phyloP scores from a whole-genome alignment of 2,329 filamentous ascomycete genomes.

The Ascochyta pisi region DNA sequence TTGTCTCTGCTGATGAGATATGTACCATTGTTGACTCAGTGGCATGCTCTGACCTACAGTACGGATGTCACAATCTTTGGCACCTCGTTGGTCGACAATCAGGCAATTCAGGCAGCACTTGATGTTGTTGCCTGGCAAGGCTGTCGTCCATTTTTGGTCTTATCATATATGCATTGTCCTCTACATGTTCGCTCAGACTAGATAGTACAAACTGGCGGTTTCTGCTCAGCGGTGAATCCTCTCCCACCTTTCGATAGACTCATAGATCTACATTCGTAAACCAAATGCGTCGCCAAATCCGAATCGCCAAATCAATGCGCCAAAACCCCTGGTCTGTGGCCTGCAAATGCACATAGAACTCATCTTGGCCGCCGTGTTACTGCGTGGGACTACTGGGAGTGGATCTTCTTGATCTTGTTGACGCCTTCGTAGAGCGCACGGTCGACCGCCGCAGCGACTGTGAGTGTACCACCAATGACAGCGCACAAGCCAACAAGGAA shows the following conservation, averaged over 20 bases:
- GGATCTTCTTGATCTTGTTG: slow-evolving; percentile 85
- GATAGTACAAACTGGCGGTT: slow-evolving; percentile 15
- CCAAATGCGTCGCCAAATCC: neutral
- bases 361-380: neutral
- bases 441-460: slow-evolving; percentile 92
- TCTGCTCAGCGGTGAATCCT: slow-evolving; percentile 7
- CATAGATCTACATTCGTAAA: slow-evolving; percentile 10
- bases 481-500: slow-evolving; percentile 96
- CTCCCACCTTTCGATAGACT: neutral
- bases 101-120: slow-evolving; percentile 4
- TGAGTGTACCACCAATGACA: slow-evolving; percentile 91
- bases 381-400: slow-evolving; percentile 57
- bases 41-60: neutral
- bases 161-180: slow-evolving; percentile 4
- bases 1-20: neutral
- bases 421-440: slow-evolving; percentile 89
- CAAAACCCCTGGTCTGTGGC: slow-evolving; percentile 14
- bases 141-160: neutral
- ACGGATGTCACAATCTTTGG: neutral
- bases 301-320: slow-evolving; percentile 3
- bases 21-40: neutral
- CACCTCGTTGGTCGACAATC: neutral
- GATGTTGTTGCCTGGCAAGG: slow-evolving; percentile 3
- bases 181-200: slow-evolving; percentile 9
- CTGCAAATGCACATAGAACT: slow-evolving; percentile 3